These are phyloP conservation scores for Talaromyces islandicus DNA, from an alignment of 2,329 filamentous ascomycete species.

Conservation along the genomic window DNA sequence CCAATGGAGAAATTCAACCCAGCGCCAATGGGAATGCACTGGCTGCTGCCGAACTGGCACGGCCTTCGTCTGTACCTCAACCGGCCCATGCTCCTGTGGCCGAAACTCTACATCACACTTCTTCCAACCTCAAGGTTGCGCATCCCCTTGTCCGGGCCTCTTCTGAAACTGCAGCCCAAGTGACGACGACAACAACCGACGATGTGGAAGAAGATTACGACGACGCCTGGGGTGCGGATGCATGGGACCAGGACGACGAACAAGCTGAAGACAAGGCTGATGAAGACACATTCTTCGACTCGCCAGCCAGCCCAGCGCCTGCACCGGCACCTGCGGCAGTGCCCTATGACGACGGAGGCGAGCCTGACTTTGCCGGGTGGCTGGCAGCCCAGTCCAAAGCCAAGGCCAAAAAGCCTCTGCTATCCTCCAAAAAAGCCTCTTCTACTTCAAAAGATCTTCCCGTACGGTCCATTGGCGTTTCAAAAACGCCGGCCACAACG, in stretches of 20 bases:
- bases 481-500: conserved; percentile 31
- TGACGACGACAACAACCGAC: conserved; percentile 32
- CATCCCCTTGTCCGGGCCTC: conserved; percentile 32
- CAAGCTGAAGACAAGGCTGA: conserved; percentile 29
- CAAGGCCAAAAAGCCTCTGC: conserved; percentile 63
- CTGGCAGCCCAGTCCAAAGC: conserved; percentile 75
- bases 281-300: conserved; percentile 41
- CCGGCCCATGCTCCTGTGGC: conserved; percentile 27
- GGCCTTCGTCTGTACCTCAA: conserved; percentile 46
- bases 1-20: conserved; percentile 78
- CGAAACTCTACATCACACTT: conserved; percentile 16
- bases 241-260: conserved; percentile 63
- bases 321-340: conserved; percentile 32
- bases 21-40: conserved; percentile 43
- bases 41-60: conserved; percentile 36
- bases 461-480: conserved; percentile 26
- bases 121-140: conserved; percentile 17
- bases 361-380: conserved; percentile 96
- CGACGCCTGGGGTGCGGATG: conserved; percentile 45
- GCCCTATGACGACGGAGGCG: conserved; percentile 73
- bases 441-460: conserved; percentile 28
- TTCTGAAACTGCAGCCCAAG: conserved; percentile 37
- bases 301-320: conserved; percentile 26
- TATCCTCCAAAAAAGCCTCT: conserved; percentile 65
- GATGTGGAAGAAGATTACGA: conserved; percentile 55